Evolutionary conservation across 331 rosid species (phyloP).

Genomic region (Cydonia oblonga): DNA sequence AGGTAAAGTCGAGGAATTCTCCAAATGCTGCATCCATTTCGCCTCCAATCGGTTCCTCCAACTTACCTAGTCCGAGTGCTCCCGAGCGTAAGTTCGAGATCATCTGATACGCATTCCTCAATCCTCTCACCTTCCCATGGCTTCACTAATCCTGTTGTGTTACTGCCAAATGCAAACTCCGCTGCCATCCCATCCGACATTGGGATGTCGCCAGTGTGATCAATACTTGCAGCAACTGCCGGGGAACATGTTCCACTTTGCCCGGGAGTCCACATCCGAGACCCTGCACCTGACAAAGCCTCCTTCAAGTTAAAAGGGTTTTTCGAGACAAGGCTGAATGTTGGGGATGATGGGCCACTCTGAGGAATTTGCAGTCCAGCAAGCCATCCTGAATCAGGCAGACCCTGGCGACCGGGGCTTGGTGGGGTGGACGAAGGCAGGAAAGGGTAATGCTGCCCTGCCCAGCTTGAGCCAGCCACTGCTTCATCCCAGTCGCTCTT

Average conservation of each 20-base stretch:
- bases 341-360: constrained; percentile 82
- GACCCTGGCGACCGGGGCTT: constrained; percentile 64
- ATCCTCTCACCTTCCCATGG: constrained; percentile 99
- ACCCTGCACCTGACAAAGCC: constrained; percentile 42
- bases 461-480: constrained; percentile 46
- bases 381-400: constrained; percentile 77
- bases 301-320: constrained; percentile 76
- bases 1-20: background rate
- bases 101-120: constrained; percentile 83
- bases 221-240: constrained; percentile 50
- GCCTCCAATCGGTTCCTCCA: background rate
- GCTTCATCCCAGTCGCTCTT: constrained; percentile 71
- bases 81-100: constrained; percentile 97
- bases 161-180: constrained; percentile 87
- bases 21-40: background rate
- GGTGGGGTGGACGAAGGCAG: constrained; percentile 82
- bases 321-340: constrained; percentile 62
- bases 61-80: constrained; percentile 69
- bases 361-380: constrained; percentile 70
- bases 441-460: constrained; percentile 49
- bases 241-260: constrained; percentile 98
- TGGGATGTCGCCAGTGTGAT: constrained; percentile 62
- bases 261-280: constrained; percentile 86
- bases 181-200: constrained; percentile 82
- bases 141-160: constrained; percentile 66